phyloP scores from a whole-genome alignment of 2,329 filamentous ascomycete genomes.

The Aspergillus jensenii region DNA sequence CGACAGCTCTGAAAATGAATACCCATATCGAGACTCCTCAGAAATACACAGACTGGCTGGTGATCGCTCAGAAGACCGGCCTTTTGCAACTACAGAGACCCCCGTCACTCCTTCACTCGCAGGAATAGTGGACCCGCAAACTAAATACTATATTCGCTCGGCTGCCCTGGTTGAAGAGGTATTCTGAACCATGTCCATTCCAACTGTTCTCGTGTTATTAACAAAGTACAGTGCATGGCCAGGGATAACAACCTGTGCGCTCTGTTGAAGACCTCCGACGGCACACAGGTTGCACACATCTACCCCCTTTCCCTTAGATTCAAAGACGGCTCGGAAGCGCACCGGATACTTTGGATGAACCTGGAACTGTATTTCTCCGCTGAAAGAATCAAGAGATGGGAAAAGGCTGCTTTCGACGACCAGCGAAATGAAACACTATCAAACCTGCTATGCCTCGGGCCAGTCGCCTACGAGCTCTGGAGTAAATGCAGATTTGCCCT shows the following conservation, averaged over 20 bases:
- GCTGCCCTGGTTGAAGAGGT: too few relatives aligned
- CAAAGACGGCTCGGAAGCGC: background rate
- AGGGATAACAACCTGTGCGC: background rate
- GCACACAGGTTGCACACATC: background rate
- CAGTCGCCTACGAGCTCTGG: background rate
- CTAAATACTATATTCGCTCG: too few relatives aligned
- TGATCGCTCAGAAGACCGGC: rapidly evolving
- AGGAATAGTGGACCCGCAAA: too few relatives aligned
- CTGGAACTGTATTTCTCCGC: background rate
- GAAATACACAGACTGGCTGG: too few relatives aligned
- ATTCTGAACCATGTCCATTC: too few relatives aligned
- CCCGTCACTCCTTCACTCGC: too few relatives aligned
- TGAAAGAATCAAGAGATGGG: background rate
- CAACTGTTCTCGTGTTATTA: too few relatives aligned
- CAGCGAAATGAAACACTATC: background rate
- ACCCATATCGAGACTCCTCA: too few relatives aligned
- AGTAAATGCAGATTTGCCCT: background rate
- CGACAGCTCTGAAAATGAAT: too few relatives aligned
- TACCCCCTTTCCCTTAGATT: background rate
- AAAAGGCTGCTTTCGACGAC: background rate
- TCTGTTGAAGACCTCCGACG: background rate
- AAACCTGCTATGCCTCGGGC: background rate
- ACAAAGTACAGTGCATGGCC: background rate
- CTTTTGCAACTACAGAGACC: too few relatives aligned
- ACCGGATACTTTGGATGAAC: background rate